A percentile compares a stretch with the other conserved stretches of the same genome.
Evolutionary conservation across 1,139 yeast genomes (phyloP).

Genomic region (Groenewaldozyma auringiensis): DNA sequence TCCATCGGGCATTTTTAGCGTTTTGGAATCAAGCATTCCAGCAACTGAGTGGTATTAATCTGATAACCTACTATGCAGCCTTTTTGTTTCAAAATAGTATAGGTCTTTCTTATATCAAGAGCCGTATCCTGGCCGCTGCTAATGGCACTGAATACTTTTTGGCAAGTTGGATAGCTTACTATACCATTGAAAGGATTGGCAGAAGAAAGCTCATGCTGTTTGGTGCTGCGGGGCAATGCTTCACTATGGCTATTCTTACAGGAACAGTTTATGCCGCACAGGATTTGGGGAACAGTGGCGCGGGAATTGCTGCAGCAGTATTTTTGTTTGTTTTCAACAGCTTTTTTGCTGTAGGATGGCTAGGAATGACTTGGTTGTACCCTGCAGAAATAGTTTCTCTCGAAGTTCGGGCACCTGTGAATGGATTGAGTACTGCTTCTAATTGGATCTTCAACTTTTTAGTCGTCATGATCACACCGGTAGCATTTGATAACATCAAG

Average conservation of each 20-base stretch:
- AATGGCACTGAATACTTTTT: constrained; percentile 43
- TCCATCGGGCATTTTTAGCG: constrained; percentile 43
- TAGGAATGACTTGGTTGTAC: constrained; percentile 42
- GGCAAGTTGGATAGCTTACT: constrained; percentile 39
- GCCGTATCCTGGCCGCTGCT: constrained; percentile 39
- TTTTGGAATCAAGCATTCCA: constrained; percentile 51
- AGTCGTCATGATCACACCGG: constrained; percentile 49
- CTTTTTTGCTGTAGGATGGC: constrained; percentile 50
- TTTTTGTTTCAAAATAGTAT: constrained; percentile 39
- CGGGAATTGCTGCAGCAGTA: constrained; percentile 34
- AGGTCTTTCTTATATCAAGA: constrained; percentile 35
- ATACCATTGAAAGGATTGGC: constrained; percentile 48
- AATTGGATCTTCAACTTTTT: constrained; percentile 45
- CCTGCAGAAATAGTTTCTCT: constrained; percentile 30
- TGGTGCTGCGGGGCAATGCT: constrained; percentile 29
- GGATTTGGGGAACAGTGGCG: constrained; percentile 10
- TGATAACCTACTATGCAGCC: constrained; percentile 38
- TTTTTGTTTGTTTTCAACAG: constrained; percentile 47
- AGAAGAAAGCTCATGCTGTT: constrained; percentile 48
- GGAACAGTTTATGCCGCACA: constrained; percentile 20
- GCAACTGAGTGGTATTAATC: constrained; percentile 64
- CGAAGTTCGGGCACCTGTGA: constrained; percentile 32
- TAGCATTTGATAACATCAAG: constrained; percentile 49
- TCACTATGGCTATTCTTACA: constrained; percentile 22
- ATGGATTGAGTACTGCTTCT: constrained; percentile 18